A percentile compares a stretch with the other conserved stretches of the same genome.
Conservation (phyloP, 148 eudicot genomes). For the Vaccinium macrocarpon region DNA sequence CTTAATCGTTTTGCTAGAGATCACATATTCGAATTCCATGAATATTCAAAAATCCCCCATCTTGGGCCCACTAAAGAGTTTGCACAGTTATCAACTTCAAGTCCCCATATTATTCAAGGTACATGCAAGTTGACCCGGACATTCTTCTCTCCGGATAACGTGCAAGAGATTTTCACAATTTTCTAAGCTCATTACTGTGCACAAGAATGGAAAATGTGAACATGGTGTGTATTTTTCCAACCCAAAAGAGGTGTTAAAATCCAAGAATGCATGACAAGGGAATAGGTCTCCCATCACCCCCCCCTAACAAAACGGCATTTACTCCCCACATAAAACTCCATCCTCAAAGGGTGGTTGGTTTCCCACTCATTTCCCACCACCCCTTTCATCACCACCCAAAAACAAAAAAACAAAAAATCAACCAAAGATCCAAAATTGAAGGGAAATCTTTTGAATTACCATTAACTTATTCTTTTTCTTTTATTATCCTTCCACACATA, state of each 20-base stretch:
- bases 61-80: too few species aligned
- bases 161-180: too few species aligned
- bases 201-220: neutral
- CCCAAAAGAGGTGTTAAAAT: neutral
- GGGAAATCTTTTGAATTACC: neutral
- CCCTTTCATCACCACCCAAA: neutral
- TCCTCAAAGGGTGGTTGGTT: conserved; percentile 20
- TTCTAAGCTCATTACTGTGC: too few species aligned
- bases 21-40: too few species aligned
- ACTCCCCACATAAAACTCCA: conserved; percentile 27
- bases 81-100: too few species aligned
- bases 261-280: conserved; percentile 9
- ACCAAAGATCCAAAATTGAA: conserved; percentile 22
- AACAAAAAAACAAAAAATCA: conserved; percentile 5
- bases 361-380: conserved; percentile 18
- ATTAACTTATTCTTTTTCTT: neutral
- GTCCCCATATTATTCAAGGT: too few species aligned
- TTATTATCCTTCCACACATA: neutral
- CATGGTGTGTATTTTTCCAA: neutral
- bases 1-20: too few species aligned
- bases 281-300: conserved; percentile 17
- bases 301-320: conserved; percentile 38
- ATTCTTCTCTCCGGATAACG: too few species aligned
- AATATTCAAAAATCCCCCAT: too few species aligned
- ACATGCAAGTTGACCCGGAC: too few species aligned